Conservation (phyloP, 768 basidiomycete species). For the Hebeloma cylindrosporum region DNA sequence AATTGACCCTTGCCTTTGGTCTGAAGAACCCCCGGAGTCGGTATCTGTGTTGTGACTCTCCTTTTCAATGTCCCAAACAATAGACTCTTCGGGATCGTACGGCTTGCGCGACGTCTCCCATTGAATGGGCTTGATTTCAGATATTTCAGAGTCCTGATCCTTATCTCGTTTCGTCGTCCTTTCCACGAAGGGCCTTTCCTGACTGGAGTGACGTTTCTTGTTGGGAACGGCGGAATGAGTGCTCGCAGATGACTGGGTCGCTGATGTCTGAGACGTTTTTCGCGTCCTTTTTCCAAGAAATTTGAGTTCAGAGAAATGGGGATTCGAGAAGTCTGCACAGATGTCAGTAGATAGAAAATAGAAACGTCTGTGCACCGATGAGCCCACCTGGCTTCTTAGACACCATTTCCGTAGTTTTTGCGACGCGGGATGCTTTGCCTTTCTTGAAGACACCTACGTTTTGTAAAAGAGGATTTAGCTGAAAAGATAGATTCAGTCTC, state of each 20-base stretch:
- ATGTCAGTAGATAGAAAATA: not conserved
- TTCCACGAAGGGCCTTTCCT: not conserved
- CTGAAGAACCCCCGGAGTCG: slow-evolving; percentile 7
- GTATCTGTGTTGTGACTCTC: slow-evolving; percentile 11
- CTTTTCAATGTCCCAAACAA: slow-evolving; percentile 35
- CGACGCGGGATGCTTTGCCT: slow-evolving; percentile 58
- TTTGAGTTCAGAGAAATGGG: slow-evolving; percentile 44
- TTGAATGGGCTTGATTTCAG: not conserved
- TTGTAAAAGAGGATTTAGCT: slow-evolving; percentile 44
- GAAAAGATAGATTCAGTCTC: not conserved
- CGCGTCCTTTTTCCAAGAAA: slow-evolving; percentile 42
- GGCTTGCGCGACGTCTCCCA: not conserved
- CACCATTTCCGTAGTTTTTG: slow-evolving; percentile 24
- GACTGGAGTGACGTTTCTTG: not conserved
- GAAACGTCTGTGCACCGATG: not conserved
- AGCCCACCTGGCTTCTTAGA: slow-evolving; percentile 27
- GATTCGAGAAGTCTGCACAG: not conserved
- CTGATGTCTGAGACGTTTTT: slow-evolving; percentile 1
- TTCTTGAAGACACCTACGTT: slow-evolving; percentile 60
- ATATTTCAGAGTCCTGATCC: not conserved
- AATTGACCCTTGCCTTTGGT: slow-evolving; percentile 13
- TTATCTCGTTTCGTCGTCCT: not conserved
- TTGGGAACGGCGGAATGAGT: not conserved
- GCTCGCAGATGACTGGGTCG: slow-evolving; percentile 5
- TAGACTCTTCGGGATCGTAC: slow-evolving; percentile 27